phyloP scores from a whole-genome alignment of 495 filamentous ascomycete genomes.

The Neurospora sp. region DNA sequence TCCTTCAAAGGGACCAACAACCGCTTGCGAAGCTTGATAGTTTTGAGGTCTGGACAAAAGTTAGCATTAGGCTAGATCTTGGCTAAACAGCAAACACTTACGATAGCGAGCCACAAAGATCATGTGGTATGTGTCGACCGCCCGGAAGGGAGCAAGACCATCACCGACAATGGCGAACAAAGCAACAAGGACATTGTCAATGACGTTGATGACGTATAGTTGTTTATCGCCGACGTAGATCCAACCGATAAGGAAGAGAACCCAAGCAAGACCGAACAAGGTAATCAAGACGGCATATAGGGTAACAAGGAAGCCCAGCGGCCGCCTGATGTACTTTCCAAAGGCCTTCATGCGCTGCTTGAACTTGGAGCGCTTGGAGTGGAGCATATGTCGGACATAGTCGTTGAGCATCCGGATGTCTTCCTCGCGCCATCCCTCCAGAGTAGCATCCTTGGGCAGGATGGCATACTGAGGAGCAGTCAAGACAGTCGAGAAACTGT shows the following conservation, averaged over 20 bases:
- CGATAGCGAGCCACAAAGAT: conserved; percentile 49
- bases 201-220: conserved; percentile 60
- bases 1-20: conserved; percentile 55
- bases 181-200: conserved; percentile 68
- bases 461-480: conserved; percentile 45
- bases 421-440: conserved; percentile 59
- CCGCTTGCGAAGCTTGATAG: conserved; percentile 59
- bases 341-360: conserved; percentile 68
- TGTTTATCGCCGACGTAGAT: conserved; percentile 68
- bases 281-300: conserved; percentile 75
- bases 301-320: conserved; percentile 66
- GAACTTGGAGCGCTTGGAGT: conserved; percentile 65
- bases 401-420: conserved; percentile 68
- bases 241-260: conserved; percentile 78
- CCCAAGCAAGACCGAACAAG: conserved; percentile 72
- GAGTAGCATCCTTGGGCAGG: conserved; percentile 50
- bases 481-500: conserved; percentile 36
- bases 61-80: not conserved
- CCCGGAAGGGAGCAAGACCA: conserved; percentile 64
- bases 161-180: conserved; percentile 72
- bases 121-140: conserved; percentile 77
- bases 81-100: not conserved
- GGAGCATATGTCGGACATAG: conserved; percentile 71
- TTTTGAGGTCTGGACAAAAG: conserved; percentile 45
- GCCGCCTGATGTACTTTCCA: conserved; percentile 59